These are phyloP conservation scores for Lactifluus subvellereus DNA, from an alignment of 768 basidiomycete genomes.

Conservation along the genomic window DNA sequence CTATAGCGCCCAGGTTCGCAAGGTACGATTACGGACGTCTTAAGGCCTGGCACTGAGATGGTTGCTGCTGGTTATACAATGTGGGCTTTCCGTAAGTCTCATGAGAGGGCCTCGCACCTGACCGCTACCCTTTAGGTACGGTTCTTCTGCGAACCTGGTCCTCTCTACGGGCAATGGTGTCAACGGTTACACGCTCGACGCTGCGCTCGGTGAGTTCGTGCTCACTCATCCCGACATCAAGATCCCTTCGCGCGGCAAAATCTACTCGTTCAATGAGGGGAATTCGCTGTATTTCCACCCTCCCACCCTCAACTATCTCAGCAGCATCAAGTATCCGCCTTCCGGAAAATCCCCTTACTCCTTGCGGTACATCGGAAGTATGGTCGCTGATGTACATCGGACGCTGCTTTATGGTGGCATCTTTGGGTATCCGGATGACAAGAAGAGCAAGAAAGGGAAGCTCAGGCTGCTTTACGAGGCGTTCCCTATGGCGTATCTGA, in stretches of 20 bases:
- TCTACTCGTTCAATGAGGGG: slow-evolving; percentile 99
- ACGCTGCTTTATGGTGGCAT: slow-evolving; percentile 97
- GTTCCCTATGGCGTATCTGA: slow-evolving; percentile 96
- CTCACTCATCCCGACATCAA: slow-evolving; percentile 96
- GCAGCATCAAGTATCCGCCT: slow-evolving; percentile 86
- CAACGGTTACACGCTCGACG: slow-evolving; percentile 97
- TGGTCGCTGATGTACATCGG: slow-evolving; percentile 98
- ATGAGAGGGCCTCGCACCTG: background rate
- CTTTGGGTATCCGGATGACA: slow-evolving; percentile 97
- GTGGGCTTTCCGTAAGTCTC: slow-evolving; percentile 40
- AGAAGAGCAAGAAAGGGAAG: slow-evolving; percentile 96
- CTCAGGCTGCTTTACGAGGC: slow-evolving; percentile 93
- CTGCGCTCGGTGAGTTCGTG: slow-evolving; percentile 94
- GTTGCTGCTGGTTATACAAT: slow-evolving; percentile 98
- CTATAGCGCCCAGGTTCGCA: slow-evolving; percentile 64
- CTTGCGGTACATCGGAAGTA: slow-evolving; percentile 92
- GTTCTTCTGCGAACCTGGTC: slow-evolving; percentile 94
- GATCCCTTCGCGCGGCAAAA: slow-evolving; percentile 92
- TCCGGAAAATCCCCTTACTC: slow-evolving; percentile 80
- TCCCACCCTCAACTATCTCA: slow-evolving; percentile 75
- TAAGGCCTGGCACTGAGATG: slow-evolving; percentile 93
- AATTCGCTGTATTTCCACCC: slow-evolving; percentile 92
- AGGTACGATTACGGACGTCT: slow-evolving; percentile 81
- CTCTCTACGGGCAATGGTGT: slow-evolving; percentile 93
- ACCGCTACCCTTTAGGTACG: slow-evolving; percentile 48